A percentile compares a stretch with the other conserved stretches of the same genome.
These are phyloP conservation scores for Teunomyces stri DNA, from an alignment of 805 yeast species.

Conservation along the genomic window DNA sequence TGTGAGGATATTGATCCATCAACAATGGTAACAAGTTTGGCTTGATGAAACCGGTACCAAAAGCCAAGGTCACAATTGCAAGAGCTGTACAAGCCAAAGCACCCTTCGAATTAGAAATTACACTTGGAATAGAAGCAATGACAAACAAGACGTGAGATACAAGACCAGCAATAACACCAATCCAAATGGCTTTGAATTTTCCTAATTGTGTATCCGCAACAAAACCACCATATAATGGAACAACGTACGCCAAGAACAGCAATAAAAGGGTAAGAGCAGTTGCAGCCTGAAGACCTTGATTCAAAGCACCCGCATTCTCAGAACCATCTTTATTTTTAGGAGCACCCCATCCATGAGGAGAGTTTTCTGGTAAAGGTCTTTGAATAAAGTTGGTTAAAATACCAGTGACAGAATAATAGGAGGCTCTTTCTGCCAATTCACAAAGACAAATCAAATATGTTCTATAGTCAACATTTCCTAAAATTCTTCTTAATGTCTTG, in stretches of 20 bases:
- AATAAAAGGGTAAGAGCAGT: conserved; percentile 47
- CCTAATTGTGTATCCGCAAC: conserved; percentile 50
- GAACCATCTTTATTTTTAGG: conserved; percentile 24
- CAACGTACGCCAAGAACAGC: conserved; percentile 48
- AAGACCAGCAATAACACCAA: conserved; percentile 47
- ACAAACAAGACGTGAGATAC: conserved; percentile 48
- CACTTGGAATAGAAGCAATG: conserved; percentile 46
- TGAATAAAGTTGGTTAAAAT: conserved; percentile 48
- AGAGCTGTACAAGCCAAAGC: conserved; percentile 40
- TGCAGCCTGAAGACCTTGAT: conserved; percentile 44
- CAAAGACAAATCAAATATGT: conserved; percentile 46
- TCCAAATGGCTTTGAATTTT: conserved; percentile 47
- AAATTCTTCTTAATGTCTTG: conserved; percentile 27
- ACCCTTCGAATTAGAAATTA: conserved; percentile 30
- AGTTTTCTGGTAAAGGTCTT: conserved; percentile 50
- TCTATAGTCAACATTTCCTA: conserved; percentile 49
- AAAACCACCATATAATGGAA: conserved; percentile 53
- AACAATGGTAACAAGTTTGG: conserved; percentile 51
- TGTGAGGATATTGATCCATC: conserved; percentile 52
- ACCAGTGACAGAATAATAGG: conserved; percentile 48
- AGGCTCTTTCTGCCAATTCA: conserved; percentile 56
- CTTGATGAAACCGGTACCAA: conserved; percentile 54
- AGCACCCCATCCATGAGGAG: conserved; percentile 46
- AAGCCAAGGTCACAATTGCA: conserved; percentile 37
- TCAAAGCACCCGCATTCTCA: conserved; percentile 51